Evolutionary conservation across 345 rosid genomes (phyloP), one percentile per base, ranked within the genome.

Genomic region (Eucalyptus polybractea): DNA sequence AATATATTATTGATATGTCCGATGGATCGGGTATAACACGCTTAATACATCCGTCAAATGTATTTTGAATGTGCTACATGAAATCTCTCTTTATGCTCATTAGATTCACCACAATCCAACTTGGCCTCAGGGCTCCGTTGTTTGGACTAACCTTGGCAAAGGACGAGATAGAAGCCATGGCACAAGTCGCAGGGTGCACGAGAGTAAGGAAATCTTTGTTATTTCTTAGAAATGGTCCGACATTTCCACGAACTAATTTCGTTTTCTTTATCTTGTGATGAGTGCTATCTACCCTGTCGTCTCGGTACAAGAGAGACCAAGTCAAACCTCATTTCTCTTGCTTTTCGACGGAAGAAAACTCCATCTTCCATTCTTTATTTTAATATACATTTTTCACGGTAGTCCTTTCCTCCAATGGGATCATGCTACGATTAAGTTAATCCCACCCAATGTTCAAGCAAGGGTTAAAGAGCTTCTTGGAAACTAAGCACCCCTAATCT

Each of bases 211-310:
- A 0, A 25, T 12, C 2, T 25, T 1, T 25, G n/a, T 27, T 25
- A 10, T 58, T 58, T 25, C n/a, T 25, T 25, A 25, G 0, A 58
- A 58, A 25, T 50, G 7, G n/a, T 58, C 29, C 67, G 0, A 58
- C 14, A 58, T 10, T 58, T 58, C 4, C 3, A 58, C 2, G 0
- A 29, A 58, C 4, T 8, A 10, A 9, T 58, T 25, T 5, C 0
- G 33, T 58, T 24, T 25, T 25, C 10, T 11, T 58, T 25, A 24
- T 58, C 7, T 58, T 5, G 4, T 25, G 29, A 58, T 4, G 72
- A 13, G 7, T 29, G 16, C n/a, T 62, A 4, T 4, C 7, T 7
- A 6, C 31, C 7, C 0, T 13, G 17, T 27, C 14, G 33, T 29
- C 72, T 29, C 8, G 33, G 16, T 62, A 62, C 72, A 62, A 29